A percentile compares a stretch with the other conserved stretches of the same genome.
These are phyloP conservation scores for Fusarium anthophilum DNA, from an alignment of 2,329 filamentous ascomycete genomes.

Conservation along the genomic window DNA sequence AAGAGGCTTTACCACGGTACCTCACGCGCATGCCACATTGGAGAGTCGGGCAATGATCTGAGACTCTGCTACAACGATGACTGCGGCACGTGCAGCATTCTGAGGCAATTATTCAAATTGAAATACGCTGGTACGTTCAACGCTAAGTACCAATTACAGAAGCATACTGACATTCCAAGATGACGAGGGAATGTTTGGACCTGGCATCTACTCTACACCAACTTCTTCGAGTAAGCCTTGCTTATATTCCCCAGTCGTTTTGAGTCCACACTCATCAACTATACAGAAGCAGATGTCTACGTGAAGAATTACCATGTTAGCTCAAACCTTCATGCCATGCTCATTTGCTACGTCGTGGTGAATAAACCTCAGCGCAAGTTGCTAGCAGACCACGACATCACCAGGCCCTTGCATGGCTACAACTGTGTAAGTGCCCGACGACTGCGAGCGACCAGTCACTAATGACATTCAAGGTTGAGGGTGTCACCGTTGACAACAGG, in stretches of 20 bases:
- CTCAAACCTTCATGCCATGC: not conserved
- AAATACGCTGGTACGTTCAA: too few relatives aligned
- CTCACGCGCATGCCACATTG: not conserved
- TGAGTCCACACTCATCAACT: accelerated
- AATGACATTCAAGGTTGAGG: not conserved
- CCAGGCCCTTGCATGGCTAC: not conserved
- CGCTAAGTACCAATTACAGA: too few relatives aligned
- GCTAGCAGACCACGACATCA: not conserved
- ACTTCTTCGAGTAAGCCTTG: not conserved
- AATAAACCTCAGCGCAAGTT: not conserved
- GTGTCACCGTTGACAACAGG: not conserved
- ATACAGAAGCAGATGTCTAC: not conserved
- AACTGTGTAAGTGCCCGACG: not conserved
- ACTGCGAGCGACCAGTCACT: not conserved
- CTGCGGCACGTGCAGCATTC: not conserved
- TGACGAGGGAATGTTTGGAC: not conserved
- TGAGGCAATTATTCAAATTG: not conserved
- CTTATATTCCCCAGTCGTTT: accelerated
- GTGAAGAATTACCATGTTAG: not conserved
- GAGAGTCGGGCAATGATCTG: not conserved
- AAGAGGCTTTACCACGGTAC: not conserved
- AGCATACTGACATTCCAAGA: too few relatives aligned
- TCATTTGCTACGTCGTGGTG: not conserved
- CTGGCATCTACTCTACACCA: not conserved
- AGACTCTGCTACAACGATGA: not conserved